Conservation (phyloP, 2,329 filamentous ascomycete species). For the Delphinella strobiligena region DNA sequence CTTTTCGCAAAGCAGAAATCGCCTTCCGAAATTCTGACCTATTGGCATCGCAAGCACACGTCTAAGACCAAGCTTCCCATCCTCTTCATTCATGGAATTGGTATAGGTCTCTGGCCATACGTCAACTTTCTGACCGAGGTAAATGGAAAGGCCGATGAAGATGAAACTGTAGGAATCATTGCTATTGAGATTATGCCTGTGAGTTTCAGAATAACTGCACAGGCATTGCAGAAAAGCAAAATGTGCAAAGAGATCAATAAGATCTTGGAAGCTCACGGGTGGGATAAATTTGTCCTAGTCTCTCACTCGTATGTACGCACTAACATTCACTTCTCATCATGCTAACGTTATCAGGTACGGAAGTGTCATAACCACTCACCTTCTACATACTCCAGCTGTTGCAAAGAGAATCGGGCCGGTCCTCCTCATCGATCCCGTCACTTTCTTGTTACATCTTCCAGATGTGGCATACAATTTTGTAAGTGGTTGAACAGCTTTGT, state of each 20-base stretch:
- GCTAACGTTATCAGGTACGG: conserved; percentile 38
- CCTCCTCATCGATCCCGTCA: conserved; percentile 51
- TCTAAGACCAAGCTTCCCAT: conserved; percentile 46
- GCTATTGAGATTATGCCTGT: conserved; percentile 55
- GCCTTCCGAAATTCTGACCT: conserved; percentile 40
- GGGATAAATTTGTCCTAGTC: conserved; percentile 46
- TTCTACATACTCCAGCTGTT: conserved; percentile 40
- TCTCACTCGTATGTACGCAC: conserved; percentile 31
- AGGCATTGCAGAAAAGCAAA: conserved; percentile 39
- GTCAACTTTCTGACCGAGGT: conserved; percentile 41
- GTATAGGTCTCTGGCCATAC: conserved; percentile 55
- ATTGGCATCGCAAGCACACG: conserved; percentile 55
- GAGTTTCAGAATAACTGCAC: conserved; percentile 47
- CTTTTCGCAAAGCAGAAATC: conserved; percentile 37
- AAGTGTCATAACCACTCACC: conserved; percentile 49
- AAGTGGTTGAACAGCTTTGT: neutral
- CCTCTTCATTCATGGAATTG: conserved; percentile 60
- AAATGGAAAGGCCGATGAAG: conserved; percentile 12
- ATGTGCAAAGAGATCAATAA: conserved; percentile 44
- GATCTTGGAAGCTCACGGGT: conserved; percentile 47
- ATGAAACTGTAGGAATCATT: conserved; percentile 48
- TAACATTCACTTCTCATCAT: no score
- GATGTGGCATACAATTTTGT: conserved; percentile 62
- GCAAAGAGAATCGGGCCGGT: conserved; percentile 35
- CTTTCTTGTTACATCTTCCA: conserved; percentile 55